Evolutionary conservation across 192 early-diverging fungal genomes (phyloP), one percentile per base, ranked within the genome.

Genomic region (Podila epigama): DNA sequence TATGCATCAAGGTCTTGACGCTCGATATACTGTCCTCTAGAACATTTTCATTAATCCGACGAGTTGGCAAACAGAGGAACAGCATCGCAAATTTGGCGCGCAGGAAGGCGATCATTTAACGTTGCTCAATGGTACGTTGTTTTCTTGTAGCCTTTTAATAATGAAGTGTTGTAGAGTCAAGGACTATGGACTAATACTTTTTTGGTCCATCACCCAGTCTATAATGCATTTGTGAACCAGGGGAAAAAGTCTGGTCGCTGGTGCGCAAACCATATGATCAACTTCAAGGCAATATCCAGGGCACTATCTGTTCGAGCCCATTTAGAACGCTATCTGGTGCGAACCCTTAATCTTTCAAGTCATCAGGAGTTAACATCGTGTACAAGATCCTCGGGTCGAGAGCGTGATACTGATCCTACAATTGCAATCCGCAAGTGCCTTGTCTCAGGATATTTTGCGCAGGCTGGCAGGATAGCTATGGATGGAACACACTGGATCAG

Each of bases 281-380:
- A 92, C 67, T 89, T 91, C 77, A 90, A 90, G 63, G 83, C 89
- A 2, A 61, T 99, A 80, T 92, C 93, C 31, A 84, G 92, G 9
- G 96, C 94, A 5, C 84, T 89, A 25, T 90, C 94, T 20, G 90
- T 99, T 33, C 92, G 96, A 40, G 88, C 94, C 51, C 96, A 99
- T 66, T 82, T 99, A 62, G 86, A 92, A n/a, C 88, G 87, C 48
- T 92, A 94, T 64, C 51, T 93, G 0, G 60, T 75, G 1, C 73
- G 77, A 36, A 52, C 36, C n/a, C 78, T 73, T 16, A 70, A 75
- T 27, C 35, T 83, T 0, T 37, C 60, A 0, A n/a, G 71, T 20
- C 64, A 72, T 25, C 75, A 55, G n/a, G 60, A 75, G 12, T 34
- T 79, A 12, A 50, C 66, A 0, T 71, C 82, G 27, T 89, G 86